Conservation (phyloP, 2,329 filamentous ascomycete genomes). For the Cordyceps cateniannulata region DNA sequence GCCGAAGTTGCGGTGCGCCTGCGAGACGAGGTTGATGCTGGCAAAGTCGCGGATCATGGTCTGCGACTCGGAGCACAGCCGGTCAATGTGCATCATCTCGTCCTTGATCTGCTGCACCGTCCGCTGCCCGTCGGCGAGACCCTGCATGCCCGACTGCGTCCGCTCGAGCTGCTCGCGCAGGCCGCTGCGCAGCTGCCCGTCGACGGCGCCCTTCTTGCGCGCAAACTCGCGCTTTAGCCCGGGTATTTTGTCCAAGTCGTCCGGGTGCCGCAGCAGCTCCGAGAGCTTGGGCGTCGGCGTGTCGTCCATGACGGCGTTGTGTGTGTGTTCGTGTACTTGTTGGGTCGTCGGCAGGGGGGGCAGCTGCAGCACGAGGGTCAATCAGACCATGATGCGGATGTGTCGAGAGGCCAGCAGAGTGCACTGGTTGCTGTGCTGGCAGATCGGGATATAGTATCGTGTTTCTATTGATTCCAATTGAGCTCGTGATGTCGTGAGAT, state of each 20-base stretch:
- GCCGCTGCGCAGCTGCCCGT: constrained; percentile 81
- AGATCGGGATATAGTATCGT: too few relatives aligned
- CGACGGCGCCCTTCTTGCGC: constrained; percentile 87
- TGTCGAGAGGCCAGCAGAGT: not conserved
- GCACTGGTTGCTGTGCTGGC: not conserved
- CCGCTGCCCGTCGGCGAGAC: constrained; percentile 83
- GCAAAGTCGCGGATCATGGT: constrained; percentile 96
- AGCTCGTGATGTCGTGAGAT: not conserved
- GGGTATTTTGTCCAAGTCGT: constrained; percentile 94
- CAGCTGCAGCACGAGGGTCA: constrained; percentile 14
- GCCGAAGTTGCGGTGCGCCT: constrained; percentile 94
- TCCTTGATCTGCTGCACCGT: constrained; percentile 91
- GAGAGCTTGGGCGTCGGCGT: constrained; percentile 72
- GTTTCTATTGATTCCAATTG: not conserved
- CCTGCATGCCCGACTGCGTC: constrained; percentile 87
- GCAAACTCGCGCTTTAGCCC: constrained; percentile 86
- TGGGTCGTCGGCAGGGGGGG: not conserved
- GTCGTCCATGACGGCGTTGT: constrained; percentile 37
- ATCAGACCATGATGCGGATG: constrained; percentile 22
- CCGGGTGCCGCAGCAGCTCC: constrained; percentile 88
- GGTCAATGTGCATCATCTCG: constrained; percentile 98
- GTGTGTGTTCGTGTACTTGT: not conserved
- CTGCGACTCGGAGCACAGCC: constrained; percentile 92
- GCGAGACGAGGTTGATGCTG: constrained; percentile 83
- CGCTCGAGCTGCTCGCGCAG: constrained; percentile 90